Percentiles rank a stretch among this genome's conserved stretches.
Evolutionary conservation across 441 rosid species (phyloP).

Genomic region (Flueggea neowawraea): DNA sequence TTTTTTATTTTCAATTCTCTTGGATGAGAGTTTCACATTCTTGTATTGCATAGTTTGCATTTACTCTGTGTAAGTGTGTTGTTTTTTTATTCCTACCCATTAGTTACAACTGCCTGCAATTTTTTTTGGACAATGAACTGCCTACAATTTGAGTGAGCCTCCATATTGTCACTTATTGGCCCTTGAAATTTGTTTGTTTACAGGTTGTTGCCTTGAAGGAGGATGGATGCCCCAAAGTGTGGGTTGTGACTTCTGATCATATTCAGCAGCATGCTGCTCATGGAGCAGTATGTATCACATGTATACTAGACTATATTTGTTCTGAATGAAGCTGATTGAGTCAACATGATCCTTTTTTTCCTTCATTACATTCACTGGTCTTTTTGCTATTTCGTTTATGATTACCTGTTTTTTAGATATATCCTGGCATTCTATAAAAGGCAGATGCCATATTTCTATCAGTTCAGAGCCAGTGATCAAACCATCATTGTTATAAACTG

Average conservation of each 20-base stretch:
- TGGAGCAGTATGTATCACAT: conserved; percentile 65
- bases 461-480: too few species aligned
- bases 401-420: too few species aligned
- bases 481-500: too few species aligned
- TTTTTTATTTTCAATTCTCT: too few species aligned
- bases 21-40: neutral
- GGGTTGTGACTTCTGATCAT: conserved; percentile 95
- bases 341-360: too few species aligned
- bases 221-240: conserved; percentile 89
- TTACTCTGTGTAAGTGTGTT: neutral
- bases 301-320: too few species aligned
- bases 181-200: conserved; percentile 10
- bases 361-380: too few species aligned
- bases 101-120: neutral
- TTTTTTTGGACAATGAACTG: neutral
- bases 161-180: conserved; percentile 9
- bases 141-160: conserved; percentile 5
- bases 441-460: too few species aligned
- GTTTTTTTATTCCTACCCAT: neutral
- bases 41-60: neutral
- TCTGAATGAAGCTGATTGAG: too few species aligned
- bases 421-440: too few species aligned
- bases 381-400: too few species aligned
- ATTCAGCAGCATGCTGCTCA: conserved; percentile 78
- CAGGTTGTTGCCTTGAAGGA: conserved; percentile 84